Conservation (phyloP, 306 rosid genomes). For the Malus asiatica region DNA sequence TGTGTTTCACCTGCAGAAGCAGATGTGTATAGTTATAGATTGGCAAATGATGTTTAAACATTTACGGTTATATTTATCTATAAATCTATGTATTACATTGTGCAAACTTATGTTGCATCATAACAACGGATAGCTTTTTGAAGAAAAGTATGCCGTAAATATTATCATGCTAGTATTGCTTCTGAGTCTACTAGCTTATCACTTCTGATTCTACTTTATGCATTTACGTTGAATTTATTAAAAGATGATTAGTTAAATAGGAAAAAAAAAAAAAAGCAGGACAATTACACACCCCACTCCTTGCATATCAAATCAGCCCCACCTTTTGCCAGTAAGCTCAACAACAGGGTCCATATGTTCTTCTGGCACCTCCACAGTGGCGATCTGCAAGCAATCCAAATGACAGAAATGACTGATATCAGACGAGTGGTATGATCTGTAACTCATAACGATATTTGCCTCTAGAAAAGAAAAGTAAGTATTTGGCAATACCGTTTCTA, state of each 20-base stretch:
- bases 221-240: neutral
- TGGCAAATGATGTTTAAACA: neutral
- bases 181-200: neutral
- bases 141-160: neutral
- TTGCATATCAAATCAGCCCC: constrained; percentile 90
- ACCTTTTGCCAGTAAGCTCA: constrained; percentile 88
- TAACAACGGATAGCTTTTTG: no score
- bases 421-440: neutral
- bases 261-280: constrained; percentile 13
- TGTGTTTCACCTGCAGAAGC: neutral
- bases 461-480: neutral
- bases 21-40: neutral
- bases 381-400: constrained; percentile 52
- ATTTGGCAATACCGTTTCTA: neutral
- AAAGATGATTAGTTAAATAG: neutral
- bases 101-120: no score
- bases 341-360: constrained; percentile 88
- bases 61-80: no score
- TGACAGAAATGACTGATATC: constrained; percentile 10
- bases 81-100: neutral
- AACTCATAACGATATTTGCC: neutral
- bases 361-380: constrained; percentile 95
- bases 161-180: neutral
- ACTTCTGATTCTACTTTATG: neutral
- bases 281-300: constrained; percentile 72